Evolutionary conservation across 495 filamentous ascomycete species (phyloP).

Genomic region (Talaromyces ruber): DNA sequence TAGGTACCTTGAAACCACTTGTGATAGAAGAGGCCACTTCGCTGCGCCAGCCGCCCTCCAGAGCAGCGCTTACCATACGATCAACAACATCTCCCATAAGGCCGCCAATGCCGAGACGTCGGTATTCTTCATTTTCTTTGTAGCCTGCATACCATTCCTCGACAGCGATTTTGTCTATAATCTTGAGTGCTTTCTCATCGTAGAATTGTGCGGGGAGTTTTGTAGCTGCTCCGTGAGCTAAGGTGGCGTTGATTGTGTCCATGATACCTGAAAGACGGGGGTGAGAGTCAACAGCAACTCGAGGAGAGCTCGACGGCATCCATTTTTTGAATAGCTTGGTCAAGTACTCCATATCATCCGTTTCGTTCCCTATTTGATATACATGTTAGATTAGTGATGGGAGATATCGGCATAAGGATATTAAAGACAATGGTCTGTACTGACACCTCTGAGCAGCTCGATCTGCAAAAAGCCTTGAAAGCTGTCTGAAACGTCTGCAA

Average conservation of each 20-base stretch:
- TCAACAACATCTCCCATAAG: constrained; percentile 78
- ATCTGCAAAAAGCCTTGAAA: constrained; percentile 73
- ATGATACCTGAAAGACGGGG: constrained; percentile 83
- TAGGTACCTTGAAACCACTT: constrained; percentile 41
- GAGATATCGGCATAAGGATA: too few species aligned
- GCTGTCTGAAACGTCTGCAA: constrained; percentile 75
- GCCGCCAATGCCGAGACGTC: constrained; percentile 74
- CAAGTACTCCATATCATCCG: constrained; percentile 79
- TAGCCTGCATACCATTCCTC: constrained; percentile 96
- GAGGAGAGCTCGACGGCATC: constrained; percentile 62
- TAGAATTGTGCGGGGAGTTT: constrained; percentile 81
- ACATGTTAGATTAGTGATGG: neutral
- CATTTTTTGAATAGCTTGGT: constrained; percentile 67
- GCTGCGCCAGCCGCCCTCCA: constrained; percentile 49
- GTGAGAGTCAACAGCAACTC: constrained; percentile 73
- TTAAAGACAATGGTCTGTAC: constrained; percentile 3
- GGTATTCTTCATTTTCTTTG: constrained; percentile 73
- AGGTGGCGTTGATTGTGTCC: constrained; percentile 85
- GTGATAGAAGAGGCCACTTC: constrained; percentile 38
- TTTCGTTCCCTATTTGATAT: constrained; percentile 50
- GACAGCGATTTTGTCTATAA: constrained; percentile 69
- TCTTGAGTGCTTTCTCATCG: constrained; percentile 56
- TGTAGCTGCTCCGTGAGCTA: constrained; percentile 75
- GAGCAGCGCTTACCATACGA: constrained; percentile 68
- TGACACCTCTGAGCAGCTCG: constrained; percentile 66